Evolutionary conservation across 371 early-diverging fungal species (phyloP), one percentile per base, ranked within the genome.

Genomic region (Batkoa obscura): DNA sequence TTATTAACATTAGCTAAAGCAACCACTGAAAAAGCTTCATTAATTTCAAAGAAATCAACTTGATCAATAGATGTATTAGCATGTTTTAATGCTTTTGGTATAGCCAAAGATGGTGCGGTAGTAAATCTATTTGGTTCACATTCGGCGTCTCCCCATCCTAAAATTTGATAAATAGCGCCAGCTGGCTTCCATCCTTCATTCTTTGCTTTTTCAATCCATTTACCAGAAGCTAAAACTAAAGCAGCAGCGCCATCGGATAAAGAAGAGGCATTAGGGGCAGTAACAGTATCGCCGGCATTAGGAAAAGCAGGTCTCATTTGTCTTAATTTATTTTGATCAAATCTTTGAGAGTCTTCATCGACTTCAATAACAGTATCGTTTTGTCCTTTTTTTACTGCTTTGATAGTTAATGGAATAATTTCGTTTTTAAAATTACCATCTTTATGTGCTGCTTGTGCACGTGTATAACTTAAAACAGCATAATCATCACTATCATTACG

Each of bases 21-120:
- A 17, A 96, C 98, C 3, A 89, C 92, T 1, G 90, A 79, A 72
- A 97, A 98, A 12, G 99, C 99, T 73, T 98, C 99, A 71, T 98
- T 98, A 70, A 98, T 80, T 74, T 98, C 92, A 60, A 79, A 82
- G 61, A 72, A 89, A 33, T 78, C 85, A 36, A 91, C 81, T 56
- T 76, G 66, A 50, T 81, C 83, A 23, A 78, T 64, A 51, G 77
- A 69, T 33, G 74, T 66, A 13, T 75, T 49, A 60, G 92, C 93
- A 33, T 78, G 80, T 60, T 76, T 69, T 58, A 98, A 74, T 8
- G 94, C 94, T 67, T 88, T 83, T 52, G 92, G 94, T 58, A 95
- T 78, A 6, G 98, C 95, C 60, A 84, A 71, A 48, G 91, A 66
- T 32, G 98, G 98, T 2, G 96, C 90, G 62, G 83, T 84, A 47